Evolutionary conservation across 176 grass and related monocot species (phyloP).

Genomic region (Triticum urartu): DNA sequence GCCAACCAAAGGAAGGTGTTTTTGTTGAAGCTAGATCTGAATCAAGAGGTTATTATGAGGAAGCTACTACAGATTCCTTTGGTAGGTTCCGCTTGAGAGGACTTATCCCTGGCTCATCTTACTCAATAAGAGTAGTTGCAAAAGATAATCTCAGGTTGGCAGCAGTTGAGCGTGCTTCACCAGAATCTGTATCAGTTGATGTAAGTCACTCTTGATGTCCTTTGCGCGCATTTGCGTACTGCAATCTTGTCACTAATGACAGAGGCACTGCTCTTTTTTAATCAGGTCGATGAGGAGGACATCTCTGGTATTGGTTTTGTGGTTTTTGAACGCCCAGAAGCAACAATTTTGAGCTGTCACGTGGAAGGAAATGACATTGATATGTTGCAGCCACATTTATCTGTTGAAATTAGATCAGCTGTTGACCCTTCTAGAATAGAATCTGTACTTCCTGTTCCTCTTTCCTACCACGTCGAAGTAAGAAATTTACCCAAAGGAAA

Average conservation of each 20-base stretch:
- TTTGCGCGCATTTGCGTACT: constrained; percentile 15
- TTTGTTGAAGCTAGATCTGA: constrained; percentile 93
- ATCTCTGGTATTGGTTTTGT: constrained; percentile 80
- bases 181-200: constrained; percentile 53
- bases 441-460: constrained; percentile 65
- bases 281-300: constrained; percentile 73
- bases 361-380: constrained; percentile 65
- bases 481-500: constrained; percentile 72
- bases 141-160: constrained; percentile 55
- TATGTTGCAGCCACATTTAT: constrained; percentile 61
- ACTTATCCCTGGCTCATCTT: constrained; percentile 82
- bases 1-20: constrained; percentile 82
- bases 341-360: constrained; percentile 76
- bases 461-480: constrained; percentile 86
- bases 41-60: constrained; percentile 90
- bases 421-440: constrained; percentile 73
- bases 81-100: constrained; percentile 91
- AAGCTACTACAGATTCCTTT: constrained; percentile 75
- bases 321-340: constrained; percentile 81
- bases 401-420: constrained; percentile 81
- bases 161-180: constrained; percentile 84
- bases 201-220: constrained; percentile 54
- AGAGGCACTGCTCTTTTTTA: constrained; percentile 21
- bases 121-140: constrained; percentile 73
- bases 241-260: constrained; percentile 16